Percentiles rank a stretch among this genome's conserved stretches.
These are phyloP conservation scores for Corynespora cassiicola DNA, from an alignment of 2,329 filamentous ascomycete genomes.

Conservation along the genomic window DNA sequence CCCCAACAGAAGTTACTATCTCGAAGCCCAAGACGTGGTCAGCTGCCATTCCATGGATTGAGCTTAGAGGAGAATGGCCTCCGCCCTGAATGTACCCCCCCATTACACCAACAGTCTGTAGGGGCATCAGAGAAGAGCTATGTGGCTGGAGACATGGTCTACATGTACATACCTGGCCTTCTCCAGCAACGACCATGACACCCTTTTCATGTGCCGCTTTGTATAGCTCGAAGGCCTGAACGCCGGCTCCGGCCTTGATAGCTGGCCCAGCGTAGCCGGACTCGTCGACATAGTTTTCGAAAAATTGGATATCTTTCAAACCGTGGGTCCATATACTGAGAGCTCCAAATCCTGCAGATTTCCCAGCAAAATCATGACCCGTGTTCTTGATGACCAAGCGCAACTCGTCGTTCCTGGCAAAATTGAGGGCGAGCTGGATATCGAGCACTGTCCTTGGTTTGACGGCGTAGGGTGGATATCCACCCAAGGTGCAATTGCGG, in stretches of 20 bases:
- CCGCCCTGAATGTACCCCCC: slow-evolving; percentile 52
- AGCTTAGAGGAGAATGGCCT: slow-evolving; percentile 60
- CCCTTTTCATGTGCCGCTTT: slow-evolving; percentile 28
- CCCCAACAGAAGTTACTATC: slow-evolving; percentile 26
- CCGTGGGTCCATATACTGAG: slow-evolving; percentile 39
- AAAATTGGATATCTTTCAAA: slow-evolving; percentile 33
- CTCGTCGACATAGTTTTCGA: slow-evolving; percentile 27
- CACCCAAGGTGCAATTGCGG: slow-evolving; percentile 30
- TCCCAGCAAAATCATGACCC: slow-evolving; percentile 37
- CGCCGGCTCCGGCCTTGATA: slow-evolving; percentile 35
- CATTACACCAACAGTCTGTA: slow-evolving; percentile 55
- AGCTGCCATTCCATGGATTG: slow-evolving; percentile 46
- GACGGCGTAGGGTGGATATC: slow-evolving; percentile 33
- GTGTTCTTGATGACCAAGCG: slow-evolving; percentile 40
- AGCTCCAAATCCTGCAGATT: slow-evolving; percentile 27
- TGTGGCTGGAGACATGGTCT: background rate
- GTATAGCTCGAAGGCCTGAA: slow-evolving; percentile 35
- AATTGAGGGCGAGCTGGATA: slow-evolving; percentile 36
- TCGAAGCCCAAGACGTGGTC: slow-evolving; percentile 34
- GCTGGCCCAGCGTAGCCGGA: slow-evolving; percentile 34
- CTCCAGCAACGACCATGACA: slow-evolving; percentile 28
- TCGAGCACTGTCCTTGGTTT: slow-evolving; percentile 30
- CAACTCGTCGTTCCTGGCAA: slow-evolving; percentile 30
- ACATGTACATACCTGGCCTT: slow-evolving; percentile 21
- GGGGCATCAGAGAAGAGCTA: background rate